These are phyloP conservation scores for Colletotrichum gigasporum DNA, from an alignment of 2,329 filamentous ascomycete species.

Conservation along the genomic window DNA sequence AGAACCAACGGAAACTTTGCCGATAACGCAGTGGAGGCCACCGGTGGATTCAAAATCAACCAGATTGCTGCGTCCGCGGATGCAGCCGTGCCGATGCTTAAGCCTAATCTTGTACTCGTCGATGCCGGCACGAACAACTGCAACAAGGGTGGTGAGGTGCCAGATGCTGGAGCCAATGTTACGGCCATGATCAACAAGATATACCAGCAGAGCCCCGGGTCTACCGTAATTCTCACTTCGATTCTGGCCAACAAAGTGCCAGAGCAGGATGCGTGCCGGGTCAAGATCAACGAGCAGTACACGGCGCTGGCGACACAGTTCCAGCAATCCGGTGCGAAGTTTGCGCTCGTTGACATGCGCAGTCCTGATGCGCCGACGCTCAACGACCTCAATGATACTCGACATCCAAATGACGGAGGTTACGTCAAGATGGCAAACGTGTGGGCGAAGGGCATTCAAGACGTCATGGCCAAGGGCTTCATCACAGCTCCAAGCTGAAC, in stretches of 20 bases:
- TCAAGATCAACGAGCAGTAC: conserved; percentile 34
- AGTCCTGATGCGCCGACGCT: conserved; percentile 29
- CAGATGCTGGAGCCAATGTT: conserved; percentile 25
- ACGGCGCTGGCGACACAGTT: neutral
- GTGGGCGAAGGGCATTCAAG: conserved; percentile 25
- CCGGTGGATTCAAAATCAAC: conserved; percentile 14
- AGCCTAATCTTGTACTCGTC: conserved; percentile 35
- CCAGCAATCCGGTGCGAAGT: conserved; percentile 26
- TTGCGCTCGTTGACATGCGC: conserved; percentile 34
- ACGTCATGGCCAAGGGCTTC: conserved; percentile 28
- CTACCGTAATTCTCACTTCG: conserved; percentile 23
- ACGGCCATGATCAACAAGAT: conserved; percentile 30
- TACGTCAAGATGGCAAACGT: conserved; percentile 31
- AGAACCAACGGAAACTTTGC: conserved; percentile 16
- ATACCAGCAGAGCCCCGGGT: conserved; percentile 27
- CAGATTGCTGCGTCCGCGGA: conserved; percentile 22
- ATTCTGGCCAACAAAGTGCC: conserved; percentile 26
- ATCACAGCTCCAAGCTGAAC: conserved; percentile 17
- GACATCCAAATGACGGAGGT: conserved; percentile 27
- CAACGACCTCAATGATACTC: conserved; percentile 25
- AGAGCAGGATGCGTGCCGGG: conserved; percentile 27
- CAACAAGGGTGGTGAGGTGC: conserved; percentile 23
- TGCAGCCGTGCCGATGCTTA: conserved; percentile 6
- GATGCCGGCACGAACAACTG: conserved; percentile 36
- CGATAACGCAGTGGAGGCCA: conserved; percentile 25